phyloP scores from a whole-genome alignment of 106 monocot genomes.

The Platanthera zijinensis region DNA sequence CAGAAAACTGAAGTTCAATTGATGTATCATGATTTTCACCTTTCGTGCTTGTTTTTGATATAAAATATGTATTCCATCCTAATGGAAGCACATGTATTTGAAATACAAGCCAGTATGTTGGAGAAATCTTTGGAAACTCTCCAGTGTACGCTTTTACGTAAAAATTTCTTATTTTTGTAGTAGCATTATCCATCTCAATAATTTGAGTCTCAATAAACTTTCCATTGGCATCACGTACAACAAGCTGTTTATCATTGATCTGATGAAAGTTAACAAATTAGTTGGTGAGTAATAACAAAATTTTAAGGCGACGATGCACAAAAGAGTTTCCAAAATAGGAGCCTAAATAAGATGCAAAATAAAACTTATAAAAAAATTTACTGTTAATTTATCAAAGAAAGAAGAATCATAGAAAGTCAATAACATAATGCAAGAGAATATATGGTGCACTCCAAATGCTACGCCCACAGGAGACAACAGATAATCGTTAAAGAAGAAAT shows the following conservation, averaged over 20 bases:
- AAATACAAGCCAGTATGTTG: conserved; percentile 73
- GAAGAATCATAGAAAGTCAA: no score
- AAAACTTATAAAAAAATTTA: neutral
- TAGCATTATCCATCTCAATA: conserved; percentile 53
- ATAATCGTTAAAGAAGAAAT: no score
- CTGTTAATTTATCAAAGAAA: no score
- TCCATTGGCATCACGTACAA: conserved; percentile 57
- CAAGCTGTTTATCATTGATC: conserved; percentile 48
- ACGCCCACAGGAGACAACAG: no score
- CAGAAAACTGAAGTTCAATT: neutral
- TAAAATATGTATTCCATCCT: conserved; percentile 74
- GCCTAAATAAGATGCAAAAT: neutral
- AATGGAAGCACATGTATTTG: conserved; percentile 52
- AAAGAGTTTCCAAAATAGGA: neutral
- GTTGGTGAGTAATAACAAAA: neutral
- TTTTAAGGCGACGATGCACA: neutral
- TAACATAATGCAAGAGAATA: no score
- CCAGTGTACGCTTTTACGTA: conserved; percentile 75
- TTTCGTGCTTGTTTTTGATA: conserved; percentile 34
- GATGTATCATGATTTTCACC: conserved; percentile 18
- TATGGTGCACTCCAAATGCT: no score
- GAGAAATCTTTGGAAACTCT: conserved; percentile 27
- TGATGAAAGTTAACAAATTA: conserved; percentile 14
- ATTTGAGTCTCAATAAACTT: conserved; percentile 40
- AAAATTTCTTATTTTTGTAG: conserved; percentile 34